phyloP scores from a whole-genome alignment of 2,329 filamentous ascomycete species.

The Macrophomina tecta region DNA sequence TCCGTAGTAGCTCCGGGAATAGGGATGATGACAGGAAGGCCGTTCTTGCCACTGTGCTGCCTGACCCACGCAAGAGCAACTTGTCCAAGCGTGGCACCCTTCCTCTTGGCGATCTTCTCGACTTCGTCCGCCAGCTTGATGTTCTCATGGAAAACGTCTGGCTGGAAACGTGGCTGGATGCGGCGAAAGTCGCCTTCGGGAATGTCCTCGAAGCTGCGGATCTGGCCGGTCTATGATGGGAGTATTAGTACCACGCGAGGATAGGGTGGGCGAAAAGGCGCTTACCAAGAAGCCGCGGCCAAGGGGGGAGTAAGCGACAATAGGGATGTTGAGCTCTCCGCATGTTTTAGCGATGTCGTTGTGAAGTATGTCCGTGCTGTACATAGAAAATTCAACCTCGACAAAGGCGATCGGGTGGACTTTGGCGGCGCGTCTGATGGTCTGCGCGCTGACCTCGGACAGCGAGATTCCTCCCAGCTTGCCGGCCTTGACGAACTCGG shows the following conservation, averaged over 20 bases:
- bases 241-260: not conserved
- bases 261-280: not conserved
- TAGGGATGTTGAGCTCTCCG: conserved; percentile 68
- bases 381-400: conserved; percentile 67
- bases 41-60: conserved; percentile 55
- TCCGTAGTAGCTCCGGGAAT: conserved; percentile 69
- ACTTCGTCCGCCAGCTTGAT: conserved; percentile 66
- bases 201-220: conserved; percentile 62
- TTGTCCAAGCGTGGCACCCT: conserved; percentile 66
- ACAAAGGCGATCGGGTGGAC: conserved; percentile 64
- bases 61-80: conserved; percentile 70
- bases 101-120: conserved; percentile 64
- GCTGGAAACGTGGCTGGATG: conserved; percentile 65
- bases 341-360: conserved; percentile 65
- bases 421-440: conserved; percentile 56
- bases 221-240: conserved; percentile 37
- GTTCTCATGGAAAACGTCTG: conserved; percentile 69
- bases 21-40: conserved; percentile 65
- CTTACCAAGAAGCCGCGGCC: conserved; percentile 61
- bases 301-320: conserved; percentile 74
- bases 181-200: conserved; percentile 57
- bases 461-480: conserved; percentile 55
- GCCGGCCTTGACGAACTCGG: conserved; percentile 48
- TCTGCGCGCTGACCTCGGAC: conserved; percentile 53
- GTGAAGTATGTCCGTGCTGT: conserved; percentile 60